A percentile compares a stretch with the other conserved stretches of the same genome.
These are phyloP conservation scores for Setomelanomma holmii DNA, from an alignment of 2,329 filamentous ascomycete genomes.

Conservation along the genomic window DNA sequence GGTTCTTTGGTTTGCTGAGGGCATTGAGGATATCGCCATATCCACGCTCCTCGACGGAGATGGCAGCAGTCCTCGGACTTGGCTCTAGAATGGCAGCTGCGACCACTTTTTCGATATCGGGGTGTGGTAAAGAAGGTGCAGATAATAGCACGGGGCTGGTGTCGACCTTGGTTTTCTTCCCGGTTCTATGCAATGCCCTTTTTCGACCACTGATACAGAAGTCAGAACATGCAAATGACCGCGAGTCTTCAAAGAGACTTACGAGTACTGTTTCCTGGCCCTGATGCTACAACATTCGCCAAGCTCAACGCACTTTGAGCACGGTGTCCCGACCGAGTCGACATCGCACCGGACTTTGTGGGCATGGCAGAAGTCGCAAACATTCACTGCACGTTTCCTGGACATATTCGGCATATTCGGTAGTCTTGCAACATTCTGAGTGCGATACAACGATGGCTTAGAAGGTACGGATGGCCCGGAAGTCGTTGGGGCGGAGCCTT, in stretches of 20 bases:
- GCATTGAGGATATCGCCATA: not conserved
- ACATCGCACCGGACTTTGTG: slow-evolving; percentile 18
- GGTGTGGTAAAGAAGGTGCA: not conserved
- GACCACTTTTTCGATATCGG: not conserved
- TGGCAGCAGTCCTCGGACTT: not conserved
- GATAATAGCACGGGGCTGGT: no score
- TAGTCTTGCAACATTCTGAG: no score
- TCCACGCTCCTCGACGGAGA: not conserved
- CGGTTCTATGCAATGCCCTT: not conserved
- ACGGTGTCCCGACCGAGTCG: slow-evolving; percentile 4
- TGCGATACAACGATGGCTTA: no score
- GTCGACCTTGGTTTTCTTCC: no score
- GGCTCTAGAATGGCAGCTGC: slow-evolving; percentile 2
- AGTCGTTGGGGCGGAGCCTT: not conserved
- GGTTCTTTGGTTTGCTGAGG: not conserved
- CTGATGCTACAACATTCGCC: slow-evolving; percentile 7
- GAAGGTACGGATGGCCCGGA: not conserved
- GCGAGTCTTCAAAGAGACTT: not conserved
- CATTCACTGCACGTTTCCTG: slow-evolving; percentile 12
- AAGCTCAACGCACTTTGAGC: slow-evolving; percentile 14
- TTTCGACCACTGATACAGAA: not conserved
- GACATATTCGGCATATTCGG: slow-evolving; percentile 16
- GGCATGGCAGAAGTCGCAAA: slow-evolving; percentile 16
- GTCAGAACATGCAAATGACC: no score
- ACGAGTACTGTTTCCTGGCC: slow-evolving; percentile 11